Conservation (phyloP, 257 asterid genomes). For the Verbena officinalis region DNA sequence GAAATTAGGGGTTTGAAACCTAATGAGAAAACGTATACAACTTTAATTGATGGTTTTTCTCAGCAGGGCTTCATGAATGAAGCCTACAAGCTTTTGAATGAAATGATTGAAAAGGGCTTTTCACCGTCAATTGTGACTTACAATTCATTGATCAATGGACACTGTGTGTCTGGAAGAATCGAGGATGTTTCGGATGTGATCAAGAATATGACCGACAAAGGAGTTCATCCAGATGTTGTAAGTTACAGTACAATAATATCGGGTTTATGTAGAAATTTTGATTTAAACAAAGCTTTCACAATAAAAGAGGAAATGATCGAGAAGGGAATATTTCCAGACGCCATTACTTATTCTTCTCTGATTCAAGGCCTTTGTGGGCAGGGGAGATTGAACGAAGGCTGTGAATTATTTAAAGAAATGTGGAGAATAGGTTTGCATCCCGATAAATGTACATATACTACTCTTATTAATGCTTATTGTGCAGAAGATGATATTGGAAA, state of each 20-base stretch:
- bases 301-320: slow-evolving; percentile 66
- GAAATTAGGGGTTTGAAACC: slow-evolving; percentile 65
- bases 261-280: slow-evolving; percentile 61
- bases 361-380: slow-evolving; percentile 82
- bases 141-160: slow-evolving; percentile 82
- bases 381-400: slow-evolving; percentile 63
- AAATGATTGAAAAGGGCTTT: slow-evolving; percentile 62
- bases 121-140: slow-evolving; percentile 76
- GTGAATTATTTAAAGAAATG: slow-evolving; percentile 75
- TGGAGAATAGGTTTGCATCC: slow-evolving; percentile 59
- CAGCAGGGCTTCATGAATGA: slow-evolving; percentile 79
- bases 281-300: slow-evolving; percentile 67
- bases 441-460: slow-evolving; percentile 79
- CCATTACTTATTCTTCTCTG: slow-evolving; percentile 74
- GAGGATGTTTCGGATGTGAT: slow-evolving; percentile 60
- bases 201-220: slow-evolving; percentile 53
- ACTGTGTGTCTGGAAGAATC: slow-evolving; percentile 62
- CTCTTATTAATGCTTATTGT: slow-evolving; percentile 75
- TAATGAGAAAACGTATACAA: slow-evolving; percentile 83
- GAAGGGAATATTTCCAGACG: slow-evolving; percentile 71
- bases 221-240: slow-evolving; percentile 73
- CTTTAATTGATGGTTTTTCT: slow-evolving; percentile 79
- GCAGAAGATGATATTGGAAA: slow-evolving; percentile 59
- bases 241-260: slow-evolving; percentile 76
- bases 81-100: slow-evolving; percentile 56